Evolutionary conservation across 2,329 filamentous ascomycete genomes (phyloP), one percentile per base, ranked within the genome.

Genomic region (Blastomyces gilchristii): DNA sequence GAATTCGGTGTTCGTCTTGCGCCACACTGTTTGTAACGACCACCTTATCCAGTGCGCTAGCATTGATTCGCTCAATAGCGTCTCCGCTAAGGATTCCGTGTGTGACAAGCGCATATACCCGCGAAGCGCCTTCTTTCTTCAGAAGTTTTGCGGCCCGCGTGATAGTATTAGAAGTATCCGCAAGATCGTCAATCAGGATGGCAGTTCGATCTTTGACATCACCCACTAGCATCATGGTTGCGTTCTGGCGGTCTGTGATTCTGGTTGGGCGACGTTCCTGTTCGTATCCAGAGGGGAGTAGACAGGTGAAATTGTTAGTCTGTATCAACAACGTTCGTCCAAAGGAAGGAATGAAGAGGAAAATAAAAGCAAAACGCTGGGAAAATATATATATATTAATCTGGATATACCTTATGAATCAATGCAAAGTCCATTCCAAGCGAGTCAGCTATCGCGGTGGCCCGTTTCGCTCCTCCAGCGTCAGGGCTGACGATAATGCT

Each of bases 101-200:
- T 5, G 94, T 97, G 68, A 99, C 84, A 61, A 99, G 82, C 7
- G 94, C 94, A 74, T 92, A 96, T 56, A 97, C 91, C 68, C 86
- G 86, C 45, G 87, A 88, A n/a, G 94, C 94, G 43, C 85, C 85
- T 77, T 97, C 91, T 71, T 91, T 93, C 80, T 97, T 97, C 68
- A 97, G 80, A n/a, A 97, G 83, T 80, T 97, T 97, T 39, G 94
- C 94, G 9, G 94, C 94, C 65, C 94, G 86, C 0, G 93, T 97
- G 70, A 97, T 96, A 47, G 94, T 99, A 78, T 97, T 97, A 63
- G 89, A 94, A 0, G 94, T 99, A 75, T 99, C 94, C 25, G 90
- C 90, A 70, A 99, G 81, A 75, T 99, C 94, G 75, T 99, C 94
- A 67, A 99, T 86, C 65, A 99, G 81, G 70, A 99, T 96, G 68